Base-by-base conservation (phyloP, 169 alveolate species). In the Perkinsus marinus region DNA sequence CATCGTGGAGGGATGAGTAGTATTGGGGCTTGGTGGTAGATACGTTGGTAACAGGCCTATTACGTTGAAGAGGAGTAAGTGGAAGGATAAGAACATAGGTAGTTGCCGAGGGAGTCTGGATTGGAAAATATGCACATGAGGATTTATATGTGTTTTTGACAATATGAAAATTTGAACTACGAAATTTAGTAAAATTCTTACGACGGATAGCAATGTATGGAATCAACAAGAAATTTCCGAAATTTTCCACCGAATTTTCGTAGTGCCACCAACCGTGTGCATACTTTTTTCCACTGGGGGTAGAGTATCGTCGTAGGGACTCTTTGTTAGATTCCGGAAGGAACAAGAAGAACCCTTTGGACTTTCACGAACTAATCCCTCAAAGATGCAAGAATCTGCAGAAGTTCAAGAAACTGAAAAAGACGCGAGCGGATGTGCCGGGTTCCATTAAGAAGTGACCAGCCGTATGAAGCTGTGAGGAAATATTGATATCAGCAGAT, bases 21-120 rank as follows among this genome's bases (percentile, higher is more conserved):
- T 17, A 43, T 43, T 43, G 26, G 68, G 68, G 17, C 9, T 2
- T 0, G 26, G 7, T 57, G 79, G 26, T 30, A 57, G 79, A 89
- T 97, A 96, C 93, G 97, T 98, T 0, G 98, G 99, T 36, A 96
- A 96, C 94, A 93, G 98, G 89, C 99, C 99, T 16, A 96, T 97
- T 6, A 95, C 95, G 91, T 93, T 98, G 38, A 94, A 93, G 92
- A 95, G 96, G 93, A 94, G 98, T 90, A 96, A 96, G 68, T 97
- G 99, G 99, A 95, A 96, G 92, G 97, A 97, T 39, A 96, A 97
- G 92, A 94, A 93, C 89, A 36, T 93, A 38, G 91, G 92, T 69
- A 91, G 92, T 38, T 10, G 46, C 46, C 19, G 46, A 10, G 46
- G 46, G 19, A 10, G 46, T 10, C 3, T 3, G 10, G 46, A 10